phyloP scores from a whole-genome alignment of 202 grass and related monocot genomes.

The Brachypodium distachyon region DNA sequence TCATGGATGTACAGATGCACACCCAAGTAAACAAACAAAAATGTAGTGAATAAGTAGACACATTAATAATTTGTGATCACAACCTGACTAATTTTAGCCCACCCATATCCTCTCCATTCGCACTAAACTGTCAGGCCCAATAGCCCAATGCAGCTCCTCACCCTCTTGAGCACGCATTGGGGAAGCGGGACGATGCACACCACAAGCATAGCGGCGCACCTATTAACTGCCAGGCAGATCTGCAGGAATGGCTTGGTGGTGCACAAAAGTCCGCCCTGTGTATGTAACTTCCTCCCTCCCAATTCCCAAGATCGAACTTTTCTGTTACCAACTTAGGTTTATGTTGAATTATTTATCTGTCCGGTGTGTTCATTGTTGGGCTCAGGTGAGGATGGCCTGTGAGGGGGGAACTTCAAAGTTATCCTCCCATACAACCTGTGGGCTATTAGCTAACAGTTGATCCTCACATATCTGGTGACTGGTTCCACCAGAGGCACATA shows the following conservation, averaged over 20 bases:
- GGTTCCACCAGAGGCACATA: background rate
- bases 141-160: background rate
- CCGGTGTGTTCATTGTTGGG: background rate
- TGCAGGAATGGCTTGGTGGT: background rate
- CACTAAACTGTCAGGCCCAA: background rate
- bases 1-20: background rate
- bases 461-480: too few relatives aligned
- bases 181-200: background rate
- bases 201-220: background rate
- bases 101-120: background rate
- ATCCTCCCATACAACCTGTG: background rate
- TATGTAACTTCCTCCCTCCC: background rate
- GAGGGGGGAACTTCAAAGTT: background rate
- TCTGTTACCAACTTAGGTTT: background rate
- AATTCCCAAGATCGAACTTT: background rate
- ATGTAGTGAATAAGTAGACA: background rate
- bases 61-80: background rate
- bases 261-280: background rate
- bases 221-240: background rate
- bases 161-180: background rate
- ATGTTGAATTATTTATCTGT: background rate
- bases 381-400: background rate
- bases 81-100: background rate
- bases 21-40: background rate
- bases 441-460: background rate